Base-by-base conservation (phyloP, 495 filamentous ascomycete genomes). In the Hypomontagnella submonticulosa region DNA sequence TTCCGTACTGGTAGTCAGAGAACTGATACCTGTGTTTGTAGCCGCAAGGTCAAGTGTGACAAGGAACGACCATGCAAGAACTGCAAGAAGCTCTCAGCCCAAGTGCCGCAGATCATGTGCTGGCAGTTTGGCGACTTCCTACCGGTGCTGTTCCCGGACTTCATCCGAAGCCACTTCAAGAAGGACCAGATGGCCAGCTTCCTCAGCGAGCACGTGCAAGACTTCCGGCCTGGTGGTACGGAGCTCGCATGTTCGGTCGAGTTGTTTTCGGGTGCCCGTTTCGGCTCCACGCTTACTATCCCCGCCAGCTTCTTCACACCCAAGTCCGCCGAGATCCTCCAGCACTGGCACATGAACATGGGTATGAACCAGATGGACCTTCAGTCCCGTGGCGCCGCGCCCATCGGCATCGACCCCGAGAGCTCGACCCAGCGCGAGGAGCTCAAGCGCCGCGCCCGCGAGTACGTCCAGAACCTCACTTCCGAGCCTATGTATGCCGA, bases 81-180 rank as follows among this genome's bases (percentile, higher is more conserved):
- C 74, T 83, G 80, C 74, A 74, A 73, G 55, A 79, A 76, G 63
- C 76, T 77, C 59, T 70, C 74, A 32, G 70, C 72, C 27, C 72
- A 73, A 49, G 78, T 84, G 0, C 79, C 80, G 5, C 72, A 79
- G 48, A 77, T 75, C 27, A 68, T 79, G 32, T 79, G 79, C 66
- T 81, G 79, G 79, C 79, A 81, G 70, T 80, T 77, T 40, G 67
- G 70, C 19, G 77, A 85, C 61, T 83, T 83, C 43, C 59, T 77
- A 4, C 66, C 64, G 0, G 75, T 80, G 4, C 63, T 83, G 18
- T 83, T 83, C 36, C 80, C 80, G 1, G 76, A 76, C n/a, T 84
- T 80, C 60, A 79, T 84, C 51, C 68, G 80, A 12, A 52, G 57
- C 1, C 81, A 83, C 65, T 78, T 83, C 58, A 70, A 72, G 16